Conservation (phyloP, 371 early-diverging fungal species). For the Syncephalis fuscata region DNA sequence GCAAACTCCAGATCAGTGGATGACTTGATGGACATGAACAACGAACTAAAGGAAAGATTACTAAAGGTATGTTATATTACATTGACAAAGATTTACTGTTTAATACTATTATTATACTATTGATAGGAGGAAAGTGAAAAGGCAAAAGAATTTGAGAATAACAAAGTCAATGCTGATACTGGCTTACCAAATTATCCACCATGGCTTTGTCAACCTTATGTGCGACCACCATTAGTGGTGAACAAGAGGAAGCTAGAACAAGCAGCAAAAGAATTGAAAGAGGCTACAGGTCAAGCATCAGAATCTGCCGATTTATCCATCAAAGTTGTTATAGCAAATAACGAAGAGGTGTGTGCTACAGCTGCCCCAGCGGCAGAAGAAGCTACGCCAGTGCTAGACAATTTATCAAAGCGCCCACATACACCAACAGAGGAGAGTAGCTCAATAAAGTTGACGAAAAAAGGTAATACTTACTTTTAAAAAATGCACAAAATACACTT, state of each 20-base stretch:
- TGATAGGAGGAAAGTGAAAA: slow-evolving; percentile 14
- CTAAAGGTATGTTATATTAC: slow-evolving; percentile 12
- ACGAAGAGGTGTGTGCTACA: not conserved
- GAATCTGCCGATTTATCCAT: not conserved
- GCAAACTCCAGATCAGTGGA: slow-evolving; percentile 39
- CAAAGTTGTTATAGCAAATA: not conserved
- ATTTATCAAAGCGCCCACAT: too few species aligned
- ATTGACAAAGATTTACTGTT: not conserved
- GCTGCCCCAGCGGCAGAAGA: not conserved
- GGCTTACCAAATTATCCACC: slow-evolving; percentile 49
- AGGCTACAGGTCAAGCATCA: too few species aligned
- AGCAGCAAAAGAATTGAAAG: not conserved
- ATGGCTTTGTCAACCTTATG: slow-evolving; percentile 58
- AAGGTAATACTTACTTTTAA: too few species aligned
- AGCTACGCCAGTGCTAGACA: not conserved
- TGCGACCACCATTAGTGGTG: slow-evolving; percentile 28
- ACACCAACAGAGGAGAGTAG: too few species aligned
- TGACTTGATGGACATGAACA: slow-evolving; percentile 31
- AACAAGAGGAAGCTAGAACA: not conserved
- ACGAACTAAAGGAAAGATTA: slow-evolving; percentile 40
- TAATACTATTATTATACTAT: not conserved
- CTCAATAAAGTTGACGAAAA: too few species aligned
- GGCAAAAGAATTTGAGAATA: slow-evolving; percentile 8
- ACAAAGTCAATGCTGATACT: slow-evolving; percentile 24
- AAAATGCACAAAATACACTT: too few species aligned